Evolutionary conservation across 331 rosid species (phyloP).

Genomic region (Malus hybrid): DNA sequence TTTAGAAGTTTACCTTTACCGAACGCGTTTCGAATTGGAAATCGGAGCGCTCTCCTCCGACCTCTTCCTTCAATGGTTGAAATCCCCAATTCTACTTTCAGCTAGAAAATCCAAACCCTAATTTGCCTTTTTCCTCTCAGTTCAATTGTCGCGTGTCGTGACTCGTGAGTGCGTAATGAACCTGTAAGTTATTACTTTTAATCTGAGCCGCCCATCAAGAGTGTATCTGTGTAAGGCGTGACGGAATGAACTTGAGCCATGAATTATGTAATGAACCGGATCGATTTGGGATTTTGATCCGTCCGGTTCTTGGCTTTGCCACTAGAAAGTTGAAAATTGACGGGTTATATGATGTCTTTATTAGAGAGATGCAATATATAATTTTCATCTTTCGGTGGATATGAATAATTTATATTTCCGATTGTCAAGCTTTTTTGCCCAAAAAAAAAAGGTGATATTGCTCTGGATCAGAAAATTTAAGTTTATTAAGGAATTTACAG

Average conservation of each 20-base stretch:
- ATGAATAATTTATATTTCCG: too few relatives aligned
- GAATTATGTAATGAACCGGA: neutral
- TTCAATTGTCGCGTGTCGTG: neutral
- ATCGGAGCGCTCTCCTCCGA: neutral
- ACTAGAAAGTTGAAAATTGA: too few relatives aligned
- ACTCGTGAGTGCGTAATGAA: neutral
- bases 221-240: neutral
- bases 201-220: neutral
- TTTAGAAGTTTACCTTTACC: neutral
- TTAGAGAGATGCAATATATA: too few relatives aligned
- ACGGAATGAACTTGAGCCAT: too few relatives aligned
- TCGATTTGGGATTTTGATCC: too few relatives aligned
- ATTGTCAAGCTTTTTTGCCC: too few relatives aligned
- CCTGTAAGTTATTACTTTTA: neutral
- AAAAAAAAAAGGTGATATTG: neutral
- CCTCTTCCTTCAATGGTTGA: neutral
- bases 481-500: too few relatives aligned
- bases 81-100: neutral
- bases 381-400: too few relatives aligned
- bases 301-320: too few relatives aligned
- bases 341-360: too few relatives aligned
- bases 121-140: neutral
- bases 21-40: neutral
- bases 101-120: neutral
- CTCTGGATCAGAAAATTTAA: too few relatives aligned